A percentile compares a stretch with the other conserved stretches of the same genome.
Evolutionary conservation across 2,329 filamentous ascomycete genomes (phyloP).

Genomic region (Colletotrichum scovillei): DNA sequence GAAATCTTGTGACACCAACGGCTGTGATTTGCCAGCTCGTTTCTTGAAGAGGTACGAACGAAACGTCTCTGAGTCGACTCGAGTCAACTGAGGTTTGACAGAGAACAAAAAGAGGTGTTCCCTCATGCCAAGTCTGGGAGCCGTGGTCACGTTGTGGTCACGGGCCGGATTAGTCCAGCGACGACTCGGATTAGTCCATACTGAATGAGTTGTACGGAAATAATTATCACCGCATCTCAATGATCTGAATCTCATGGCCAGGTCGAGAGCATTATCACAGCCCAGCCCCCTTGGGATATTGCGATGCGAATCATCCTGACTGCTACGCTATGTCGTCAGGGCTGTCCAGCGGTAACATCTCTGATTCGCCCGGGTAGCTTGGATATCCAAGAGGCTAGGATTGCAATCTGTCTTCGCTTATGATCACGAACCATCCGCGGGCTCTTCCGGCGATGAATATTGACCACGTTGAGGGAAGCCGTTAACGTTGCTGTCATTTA

Average conservation of each 20-base stretch:
- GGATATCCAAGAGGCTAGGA: neutral
- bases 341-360: neutral
- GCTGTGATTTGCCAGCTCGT: neutral
- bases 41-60: neutral
- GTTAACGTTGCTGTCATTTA: neutral
- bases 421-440: neutral
- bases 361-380: neutral
- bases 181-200: neutral
- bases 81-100: neutral
- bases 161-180: neutral
- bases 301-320: neutral
- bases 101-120: neutral
- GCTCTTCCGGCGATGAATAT: neutral
- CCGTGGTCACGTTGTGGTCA: no score
- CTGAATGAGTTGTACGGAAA: no score
- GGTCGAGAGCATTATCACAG: no score
- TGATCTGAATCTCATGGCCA: no score
- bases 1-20: neutral
- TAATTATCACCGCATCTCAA: no score
- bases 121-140: neutral
- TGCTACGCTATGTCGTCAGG: neutral
- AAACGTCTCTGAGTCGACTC: neutral
- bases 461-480: neutral
- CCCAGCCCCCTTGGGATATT: no score
- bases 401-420: neutral